These are phyloP conservation scores for Medicago lupulina DNA, from an alignment of 306 rosid genomes.

Conservation along the genomic window DNA sequence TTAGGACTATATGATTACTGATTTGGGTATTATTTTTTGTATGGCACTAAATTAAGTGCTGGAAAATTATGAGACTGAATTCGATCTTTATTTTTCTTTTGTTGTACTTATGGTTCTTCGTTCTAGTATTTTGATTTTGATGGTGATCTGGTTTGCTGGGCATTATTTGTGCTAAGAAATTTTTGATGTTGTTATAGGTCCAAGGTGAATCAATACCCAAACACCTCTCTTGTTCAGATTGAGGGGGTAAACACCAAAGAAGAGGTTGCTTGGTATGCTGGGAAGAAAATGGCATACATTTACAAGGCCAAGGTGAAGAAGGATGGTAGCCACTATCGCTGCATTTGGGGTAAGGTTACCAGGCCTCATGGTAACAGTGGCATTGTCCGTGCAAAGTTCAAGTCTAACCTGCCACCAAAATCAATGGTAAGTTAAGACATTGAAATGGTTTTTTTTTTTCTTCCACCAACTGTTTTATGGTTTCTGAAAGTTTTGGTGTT, in stretches of 20 bases:
- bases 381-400: constrained; percentile 91
- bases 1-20: too few relatives aligned
- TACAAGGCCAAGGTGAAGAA: constrained; percentile 93
- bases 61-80: too few relatives aligned
- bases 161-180: background rate
- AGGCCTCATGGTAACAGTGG: constrained; percentile 98
- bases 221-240: constrained; percentile 80
- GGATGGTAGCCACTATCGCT: constrained; percentile 82
- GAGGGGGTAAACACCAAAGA: constrained; percentile 95
- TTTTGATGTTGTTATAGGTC: constrained; percentile 59
- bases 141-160: background rate
- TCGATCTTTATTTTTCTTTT: too few relatives aligned
- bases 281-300: constrained; percentile 93
- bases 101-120: too few relatives aligned
- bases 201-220: constrained; percentile 93
- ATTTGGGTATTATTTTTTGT: too few relatives aligned
- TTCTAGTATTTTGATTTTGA: background rate
- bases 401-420: constrained; percentile 83
- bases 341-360: constrained; percentile 96
- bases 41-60: too few relatives aligned
- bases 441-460: background rate
- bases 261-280: constrained; percentile 81
- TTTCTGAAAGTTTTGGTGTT: constrained; percentile 34
- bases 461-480: background rate
- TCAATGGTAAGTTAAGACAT: constrained; percentile 65